Evolutionary conservation across 116 monocot species (phyloP).

Genomic region (Phalaenopsis hybrid): DNA sequence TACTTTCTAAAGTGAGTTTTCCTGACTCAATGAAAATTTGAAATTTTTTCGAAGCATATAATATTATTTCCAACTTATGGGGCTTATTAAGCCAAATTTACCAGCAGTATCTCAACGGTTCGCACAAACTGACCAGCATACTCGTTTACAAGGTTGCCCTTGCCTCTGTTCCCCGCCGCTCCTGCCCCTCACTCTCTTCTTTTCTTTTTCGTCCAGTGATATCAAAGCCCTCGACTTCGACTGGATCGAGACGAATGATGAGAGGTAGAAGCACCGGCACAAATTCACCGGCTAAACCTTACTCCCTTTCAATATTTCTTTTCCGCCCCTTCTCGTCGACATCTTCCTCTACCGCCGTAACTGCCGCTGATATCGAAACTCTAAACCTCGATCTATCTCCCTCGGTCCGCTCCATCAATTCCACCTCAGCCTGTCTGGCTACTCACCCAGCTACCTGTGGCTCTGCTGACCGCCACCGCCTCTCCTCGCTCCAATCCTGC

Average conservation of each 20-base stretch:
- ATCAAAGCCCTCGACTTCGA: not conserved
- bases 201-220: too few species aligned
- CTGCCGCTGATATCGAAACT: not conserved
- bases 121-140: too few species aligned
- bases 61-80: too few species aligned
- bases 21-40: too few species aligned
- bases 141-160: too few species aligned
- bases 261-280: not conserved
- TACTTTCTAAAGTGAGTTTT: too few species aligned
- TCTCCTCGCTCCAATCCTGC: constrained; percentile 33
- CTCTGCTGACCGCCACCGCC: constrained; percentile 14
- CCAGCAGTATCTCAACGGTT: too few species aligned
- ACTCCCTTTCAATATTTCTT: not conserved
- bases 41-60: too few species aligned
- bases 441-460: constrained; percentile 11
- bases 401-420: not conserved
- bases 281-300: not conserved
- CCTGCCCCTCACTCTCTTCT: not conserved
- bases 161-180: not conserved
- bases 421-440: constrained; percentile 7
- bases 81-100: too few species aligned
- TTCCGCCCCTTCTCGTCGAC: not conserved
- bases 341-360: not conserved
- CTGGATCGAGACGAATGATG: not conserved
- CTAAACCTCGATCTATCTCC: constrained; percentile 8